Evolutionary conservation across 495 filamentous ascomycete genomes (phyloP).

Genomic region (Neurospora sp.): DNA sequence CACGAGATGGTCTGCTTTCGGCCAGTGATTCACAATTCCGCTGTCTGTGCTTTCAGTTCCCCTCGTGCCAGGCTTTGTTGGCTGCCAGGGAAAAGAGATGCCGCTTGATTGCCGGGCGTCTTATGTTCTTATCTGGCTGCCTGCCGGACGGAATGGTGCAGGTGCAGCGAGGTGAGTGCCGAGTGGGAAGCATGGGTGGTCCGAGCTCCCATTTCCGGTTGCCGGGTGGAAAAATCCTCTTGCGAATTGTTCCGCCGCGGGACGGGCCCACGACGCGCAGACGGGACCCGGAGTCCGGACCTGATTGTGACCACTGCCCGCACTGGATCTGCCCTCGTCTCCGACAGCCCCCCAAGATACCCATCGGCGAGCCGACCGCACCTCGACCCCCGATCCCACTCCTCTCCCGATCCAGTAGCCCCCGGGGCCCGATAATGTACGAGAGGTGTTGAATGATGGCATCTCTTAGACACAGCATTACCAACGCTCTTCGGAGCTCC

Average conservation of each 20-base stretch:
- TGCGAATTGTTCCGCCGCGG: slow-evolving; percentile 15
- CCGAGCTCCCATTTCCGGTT: background rate
- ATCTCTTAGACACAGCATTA: slow-evolving; percentile 16
- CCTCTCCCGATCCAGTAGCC: slow-evolving; percentile 13
- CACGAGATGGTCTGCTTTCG: background rate
- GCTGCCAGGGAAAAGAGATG: background rate
- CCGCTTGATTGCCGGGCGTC: slow-evolving; percentile 9
- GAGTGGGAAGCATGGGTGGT: background rate
- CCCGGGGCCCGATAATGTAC: slow-evolving; percentile 15
- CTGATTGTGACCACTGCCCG: background rate
- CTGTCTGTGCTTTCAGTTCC: background rate
- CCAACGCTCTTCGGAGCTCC: slow-evolving; percentile 15
- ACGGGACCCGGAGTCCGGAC: background rate
- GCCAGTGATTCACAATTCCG: background rate
- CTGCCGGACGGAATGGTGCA: background rate
- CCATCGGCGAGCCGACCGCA: slow-evolving; percentile 2
- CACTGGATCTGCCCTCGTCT: background rate
- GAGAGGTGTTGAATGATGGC: slow-evolving; percentile 21
- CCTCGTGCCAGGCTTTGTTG: background rate
- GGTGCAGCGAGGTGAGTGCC: background rate
- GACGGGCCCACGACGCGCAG: background rate
- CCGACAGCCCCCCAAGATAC: background rate
- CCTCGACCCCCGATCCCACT: slow-evolving; percentile 2
- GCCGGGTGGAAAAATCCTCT: slow-evolving; percentile 18
- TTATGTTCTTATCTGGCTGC: slow-evolving; percentile 1